Evolutionary conservation across 148 eudicot genomes (phyloP).

Genomic region (Nepenthes gracilis): DNA sequence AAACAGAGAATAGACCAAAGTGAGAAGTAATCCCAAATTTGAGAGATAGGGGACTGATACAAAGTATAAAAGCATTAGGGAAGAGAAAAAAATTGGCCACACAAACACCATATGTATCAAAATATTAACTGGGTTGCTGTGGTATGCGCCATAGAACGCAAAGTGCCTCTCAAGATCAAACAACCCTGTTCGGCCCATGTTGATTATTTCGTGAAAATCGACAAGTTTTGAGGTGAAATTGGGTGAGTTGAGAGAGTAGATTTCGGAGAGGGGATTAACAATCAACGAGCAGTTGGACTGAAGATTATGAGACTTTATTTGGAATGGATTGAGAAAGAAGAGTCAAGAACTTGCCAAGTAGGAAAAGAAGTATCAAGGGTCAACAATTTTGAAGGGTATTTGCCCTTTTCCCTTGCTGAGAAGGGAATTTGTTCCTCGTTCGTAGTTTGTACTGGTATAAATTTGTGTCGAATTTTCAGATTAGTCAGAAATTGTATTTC

Average conservation of each 20-base stretch:
- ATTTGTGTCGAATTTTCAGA: no score
- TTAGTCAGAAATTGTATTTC: no score
- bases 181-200: slow-evolving; percentile 22
- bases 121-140: slow-evolving; percentile 62
- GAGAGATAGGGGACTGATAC: slow-evolving; percentile 32
- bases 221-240: background rate
- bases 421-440: no score
- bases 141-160: slow-evolving; percentile 81
- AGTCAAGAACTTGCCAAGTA: no score
- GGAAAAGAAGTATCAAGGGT: no score
- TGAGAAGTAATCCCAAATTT: slow-evolving; percentile 21
- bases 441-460: no score
- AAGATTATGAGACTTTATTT: no score
- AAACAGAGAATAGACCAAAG: slow-evolving; percentile 26
- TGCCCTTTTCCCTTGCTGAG: no score
- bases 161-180: slow-evolving; percentile 72
- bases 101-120: slow-evolving; percentile 71
- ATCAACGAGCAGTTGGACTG: no score
- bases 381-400: no score
- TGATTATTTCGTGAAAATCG: background rate
- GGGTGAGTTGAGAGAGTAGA: background rate
- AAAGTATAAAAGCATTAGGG: slow-evolving; percentile 33
- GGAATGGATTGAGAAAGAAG: no score
- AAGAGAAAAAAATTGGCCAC: slow-evolving; percentile 67
- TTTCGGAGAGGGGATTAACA: background rate